Percentiles rank a stretch among this genome's conserved stretches.
Conservation (phyloP, 495 filamentous ascomycete genomes). For the Aspergillus ostianus region DNA sequence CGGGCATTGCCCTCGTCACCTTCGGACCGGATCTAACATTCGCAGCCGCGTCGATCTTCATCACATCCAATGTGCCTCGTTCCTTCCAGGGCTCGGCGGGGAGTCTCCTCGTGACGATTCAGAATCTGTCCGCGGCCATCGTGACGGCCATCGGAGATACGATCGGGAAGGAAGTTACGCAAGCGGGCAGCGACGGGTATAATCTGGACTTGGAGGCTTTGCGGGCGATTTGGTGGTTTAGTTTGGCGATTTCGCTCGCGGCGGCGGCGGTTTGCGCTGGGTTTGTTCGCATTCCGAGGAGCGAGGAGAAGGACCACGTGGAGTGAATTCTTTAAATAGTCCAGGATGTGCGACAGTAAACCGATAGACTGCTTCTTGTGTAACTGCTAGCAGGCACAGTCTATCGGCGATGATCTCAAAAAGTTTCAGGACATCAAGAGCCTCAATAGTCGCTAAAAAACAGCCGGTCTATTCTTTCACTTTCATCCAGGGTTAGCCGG, state of each 20-base stretch:
- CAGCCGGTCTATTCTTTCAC: too few relatives aligned
- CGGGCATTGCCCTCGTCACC: conserved; percentile 25
- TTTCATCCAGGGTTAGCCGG: too few relatives aligned
- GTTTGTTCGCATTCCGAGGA: conserved; percentile 46
- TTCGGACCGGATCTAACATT: conserved; percentile 34
- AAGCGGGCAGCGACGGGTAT: conserved; percentile 24
- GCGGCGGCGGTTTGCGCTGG: conserved; percentile 39
- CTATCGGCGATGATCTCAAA: too few relatives aligned
- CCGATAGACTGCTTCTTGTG: too few relatives aligned
- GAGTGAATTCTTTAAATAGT: too few relatives aligned
- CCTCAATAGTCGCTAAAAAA: too few relatives aligned
- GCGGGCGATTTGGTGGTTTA: conserved; percentile 49
- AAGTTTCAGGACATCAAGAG: too few relatives aligned
- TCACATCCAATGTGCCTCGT: conserved; percentile 29
- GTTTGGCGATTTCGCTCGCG: conserved; percentile 32
- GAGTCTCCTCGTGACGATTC: conserved; percentile 27
- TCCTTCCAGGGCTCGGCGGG: conserved; percentile 31
- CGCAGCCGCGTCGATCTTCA: conserved; percentile 33
- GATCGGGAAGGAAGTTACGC: conserved; percentile 35
- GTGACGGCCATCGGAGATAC: conserved; percentile 45
- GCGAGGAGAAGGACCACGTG: conserved; percentile 51
- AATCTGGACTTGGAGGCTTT: conserved; percentile 36
- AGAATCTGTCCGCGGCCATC: conserved; percentile 37
- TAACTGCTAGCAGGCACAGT: too few relatives aligned
- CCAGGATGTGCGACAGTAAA: too few relatives aligned